Evolutionary conservation across 2,329 filamentous ascomycete species (phyloP).

Genomic region (Aspergillus fischeri): DNA sequence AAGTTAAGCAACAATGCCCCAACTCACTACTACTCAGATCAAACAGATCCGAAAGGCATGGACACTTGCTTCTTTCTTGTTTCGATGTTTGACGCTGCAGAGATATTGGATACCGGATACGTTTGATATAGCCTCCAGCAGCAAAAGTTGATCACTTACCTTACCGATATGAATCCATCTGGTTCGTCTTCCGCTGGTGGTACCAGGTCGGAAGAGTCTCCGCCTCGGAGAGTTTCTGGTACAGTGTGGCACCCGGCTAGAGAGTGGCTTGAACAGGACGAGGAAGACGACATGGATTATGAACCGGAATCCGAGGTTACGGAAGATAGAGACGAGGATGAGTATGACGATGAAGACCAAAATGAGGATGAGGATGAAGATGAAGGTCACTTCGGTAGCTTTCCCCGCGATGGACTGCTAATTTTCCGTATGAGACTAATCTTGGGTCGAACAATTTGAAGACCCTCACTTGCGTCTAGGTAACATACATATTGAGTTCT

Average conservation of each 20-base stretch:
- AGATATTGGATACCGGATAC: not conserved
- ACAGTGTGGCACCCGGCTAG: conserved; percentile 33
- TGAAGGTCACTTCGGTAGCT: conserved; percentile 16
- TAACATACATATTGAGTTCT: conserved; percentile 28
- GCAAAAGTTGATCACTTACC: conserved; percentile 4
- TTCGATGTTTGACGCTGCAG: not conserved
- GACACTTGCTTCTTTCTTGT: not conserved
- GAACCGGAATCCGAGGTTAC: conserved; percentile 39
- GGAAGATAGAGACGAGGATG: conserved; percentile 32
- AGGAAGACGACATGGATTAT: conserved; percentile 50
- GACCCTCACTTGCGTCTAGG: conserved; percentile 17
- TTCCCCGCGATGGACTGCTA: not conserved
- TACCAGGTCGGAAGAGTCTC: conserved; percentile 12
- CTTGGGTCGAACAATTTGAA: conserved; percentile 1
- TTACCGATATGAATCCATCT: conserved; percentile 27
- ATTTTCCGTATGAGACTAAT: not conserved
- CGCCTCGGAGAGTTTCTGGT: conserved; percentile 17
- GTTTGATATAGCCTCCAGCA: conserved; percentile 4
- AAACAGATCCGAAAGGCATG: not conserved
- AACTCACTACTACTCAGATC: not conserved
- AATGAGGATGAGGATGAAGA: conserved; percentile 34
- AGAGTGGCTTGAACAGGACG: conserved; percentile 39
- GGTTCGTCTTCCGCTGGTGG: conserved; percentile 22
- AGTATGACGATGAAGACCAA: conserved; percentile 36
- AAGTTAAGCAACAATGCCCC: not conserved